A percentile compares a stretch with the other conserved stretches of the same genome.
These are phyloP conservation scores for Marchantia polymorpha DNA, from an alignment of 225 moss, liverwort and hornwort species.

Conservation along the genomic window DNA sequence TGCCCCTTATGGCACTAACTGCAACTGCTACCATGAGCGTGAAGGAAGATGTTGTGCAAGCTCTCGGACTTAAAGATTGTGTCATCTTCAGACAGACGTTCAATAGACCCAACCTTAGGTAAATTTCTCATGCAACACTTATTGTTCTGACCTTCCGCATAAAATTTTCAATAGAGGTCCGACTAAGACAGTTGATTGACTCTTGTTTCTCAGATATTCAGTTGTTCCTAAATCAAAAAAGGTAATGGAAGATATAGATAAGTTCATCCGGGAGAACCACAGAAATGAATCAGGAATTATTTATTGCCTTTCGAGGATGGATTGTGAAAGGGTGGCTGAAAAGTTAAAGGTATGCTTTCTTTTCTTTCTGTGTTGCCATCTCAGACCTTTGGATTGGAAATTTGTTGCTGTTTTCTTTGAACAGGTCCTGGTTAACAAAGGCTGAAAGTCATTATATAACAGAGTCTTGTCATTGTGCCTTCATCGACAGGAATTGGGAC, in stretches of 20 bases:
- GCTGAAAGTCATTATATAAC: background rate
- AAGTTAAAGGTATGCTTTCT: constrained; percentile 61
- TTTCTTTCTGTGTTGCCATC: background rate
- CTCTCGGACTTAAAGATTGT: constrained; percentile 84
- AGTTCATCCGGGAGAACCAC: constrained; percentile 73
- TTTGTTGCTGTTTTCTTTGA: background rate
- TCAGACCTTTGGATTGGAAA: no score
- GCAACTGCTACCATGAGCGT: constrained; percentile 94
- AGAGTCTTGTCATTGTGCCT: background rate
- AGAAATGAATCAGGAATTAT: constrained; percentile 87
- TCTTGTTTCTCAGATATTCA: constrained; percentile 58
- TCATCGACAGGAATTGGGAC: constrained; percentile 63
- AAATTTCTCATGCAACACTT: background rate
- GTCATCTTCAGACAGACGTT: constrained; percentile 97
- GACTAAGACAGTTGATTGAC: background rate
- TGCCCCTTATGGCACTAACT: constrained; percentile 89
- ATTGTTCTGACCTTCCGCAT: background rate
- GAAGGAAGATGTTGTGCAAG: constrained; percentile 97
- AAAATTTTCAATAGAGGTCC: background rate
- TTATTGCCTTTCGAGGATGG: constrained; percentile 88
- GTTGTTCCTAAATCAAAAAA: constrained; percentile 83
- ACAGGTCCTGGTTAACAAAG: background rate
- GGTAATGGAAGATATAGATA: constrained; percentile 85
- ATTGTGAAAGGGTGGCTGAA: constrained; percentile 88
- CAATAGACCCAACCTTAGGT: constrained; percentile 94